Evolutionary conservation across 129 eudicot genomes (phyloP).

Genomic region (Ambrosia artemisiifolia): DNA sequence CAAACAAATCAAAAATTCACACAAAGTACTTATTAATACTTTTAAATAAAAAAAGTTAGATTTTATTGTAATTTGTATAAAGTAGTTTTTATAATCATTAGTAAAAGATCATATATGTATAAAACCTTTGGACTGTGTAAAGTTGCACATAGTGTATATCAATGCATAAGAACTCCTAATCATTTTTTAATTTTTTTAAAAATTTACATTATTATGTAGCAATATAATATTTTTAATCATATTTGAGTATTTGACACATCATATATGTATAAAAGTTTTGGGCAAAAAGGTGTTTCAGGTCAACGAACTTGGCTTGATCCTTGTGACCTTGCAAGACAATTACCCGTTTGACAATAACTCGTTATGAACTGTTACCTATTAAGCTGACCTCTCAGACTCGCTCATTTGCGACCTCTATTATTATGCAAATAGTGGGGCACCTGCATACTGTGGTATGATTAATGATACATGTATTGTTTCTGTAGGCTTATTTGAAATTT

Average conservation of each 20-base stretch:
- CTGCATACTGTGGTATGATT: constrained; percentile 5
- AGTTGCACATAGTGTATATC: not conserved
- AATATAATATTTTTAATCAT: not conserved
- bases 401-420: constrained; percentile 3
- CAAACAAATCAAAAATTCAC: not conserved
- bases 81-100: not conserved
- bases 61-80: not conserved
- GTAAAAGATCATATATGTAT: not conserved
- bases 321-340: not conserved
- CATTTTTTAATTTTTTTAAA: not conserved
- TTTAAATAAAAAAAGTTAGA: not conserved
- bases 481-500: constrained; percentile 73
- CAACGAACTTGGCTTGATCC: not conserved
- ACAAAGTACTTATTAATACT: not conserved
- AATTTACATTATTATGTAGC: not conserved
- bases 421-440: constrained; percentile 2
- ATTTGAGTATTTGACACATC: not conserved
- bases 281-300: not conserved
- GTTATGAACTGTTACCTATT: not conserved
- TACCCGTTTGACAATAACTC: not conserved
- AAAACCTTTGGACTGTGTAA: not conserved
- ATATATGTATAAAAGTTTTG: not conserved
- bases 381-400: not conserved
- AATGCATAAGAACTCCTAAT: not conserved
- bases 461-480: constrained; percentile 15